These are phyloP conservation scores for Arthrobotrys musiformis DNA, from an alignment of 2,329 filamentous ascomycete genomes.

Conservation along the genomic window DNA sequence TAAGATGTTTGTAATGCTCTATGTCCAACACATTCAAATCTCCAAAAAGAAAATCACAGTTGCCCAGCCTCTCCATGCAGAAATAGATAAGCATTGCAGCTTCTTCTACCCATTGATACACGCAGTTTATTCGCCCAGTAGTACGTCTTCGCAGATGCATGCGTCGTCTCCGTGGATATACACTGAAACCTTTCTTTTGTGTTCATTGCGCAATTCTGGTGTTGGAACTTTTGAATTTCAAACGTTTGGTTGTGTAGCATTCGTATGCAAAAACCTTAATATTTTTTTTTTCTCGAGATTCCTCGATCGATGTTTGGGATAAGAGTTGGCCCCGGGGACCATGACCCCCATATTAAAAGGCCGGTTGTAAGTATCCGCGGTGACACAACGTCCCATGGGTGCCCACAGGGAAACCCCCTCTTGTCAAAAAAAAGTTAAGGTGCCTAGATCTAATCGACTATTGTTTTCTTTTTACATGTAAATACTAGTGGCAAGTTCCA, in stretches of 20 bases:
- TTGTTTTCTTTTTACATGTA: slow-evolving; percentile 31
- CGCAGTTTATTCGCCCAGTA: not conserved
- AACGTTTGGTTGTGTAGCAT: not conserved
- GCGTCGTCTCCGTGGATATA: slow-evolving; percentile 5
- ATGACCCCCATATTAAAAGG: slow-evolving; percentile 1
- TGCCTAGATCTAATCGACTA: slow-evolving; percentile 22
- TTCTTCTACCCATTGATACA: slow-evolving; percentile 11
- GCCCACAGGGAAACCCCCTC: slow-evolving; percentile 18
- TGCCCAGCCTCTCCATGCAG: slow-evolving; percentile 1
- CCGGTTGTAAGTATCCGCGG: not conserved
- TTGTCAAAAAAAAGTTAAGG: slow-evolving; percentile 13
- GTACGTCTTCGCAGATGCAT: slow-evolving; percentile 13
- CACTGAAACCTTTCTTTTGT: too few relatives aligned
- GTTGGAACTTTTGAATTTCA: not conserved
- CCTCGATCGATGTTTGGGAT: not conserved
- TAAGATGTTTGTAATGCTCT: slow-evolving; percentile 13
- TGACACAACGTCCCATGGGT: slow-evolving; percentile 31
- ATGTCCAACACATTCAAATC: slow-evolving; percentile 29
- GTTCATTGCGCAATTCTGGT: too few relatives aligned
- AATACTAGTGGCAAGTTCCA: slow-evolving; percentile 12
- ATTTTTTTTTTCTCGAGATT: not conserved
- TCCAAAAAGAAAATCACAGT: slow-evolving; percentile 1
- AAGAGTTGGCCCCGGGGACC: not conserved
- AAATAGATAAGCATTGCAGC: not conserved
- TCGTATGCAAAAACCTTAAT: not conserved